A percentile compares a stretch with the other conserved stretches of the same genome.
phyloP scores from a whole-genome alignment of 2,329 filamentous ascomycete species.

The Alternaria viburni region DNA sequence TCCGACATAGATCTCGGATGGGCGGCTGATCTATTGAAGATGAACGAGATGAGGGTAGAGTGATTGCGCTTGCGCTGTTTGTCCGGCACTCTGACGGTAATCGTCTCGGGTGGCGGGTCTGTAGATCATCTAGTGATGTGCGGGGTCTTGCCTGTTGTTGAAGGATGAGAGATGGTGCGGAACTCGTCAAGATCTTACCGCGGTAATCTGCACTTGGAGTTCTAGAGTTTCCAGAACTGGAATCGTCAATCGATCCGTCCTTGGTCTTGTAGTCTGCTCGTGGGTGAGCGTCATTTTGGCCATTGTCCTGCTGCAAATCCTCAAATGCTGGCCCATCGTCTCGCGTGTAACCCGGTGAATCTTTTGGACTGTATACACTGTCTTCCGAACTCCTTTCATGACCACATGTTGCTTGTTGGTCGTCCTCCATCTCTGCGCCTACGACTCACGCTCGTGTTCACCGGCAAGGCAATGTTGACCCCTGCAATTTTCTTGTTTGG shows the following conservation, averaged over 20 bases:
- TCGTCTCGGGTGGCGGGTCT: not conserved
- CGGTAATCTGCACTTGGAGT: not conserved
- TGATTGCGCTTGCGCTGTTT: not conserved
- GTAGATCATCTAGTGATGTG: not conserved
- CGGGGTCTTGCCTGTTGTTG: not conserved
- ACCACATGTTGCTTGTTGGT: not conserved
- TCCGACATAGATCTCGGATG: not conserved
- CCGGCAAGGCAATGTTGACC: not conserved
- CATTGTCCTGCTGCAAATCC: not conserved
- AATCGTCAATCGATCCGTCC: not conserved
- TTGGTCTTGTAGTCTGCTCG: not conserved
- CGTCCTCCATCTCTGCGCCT: not conserved
- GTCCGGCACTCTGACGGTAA: not conserved
- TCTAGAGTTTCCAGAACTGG: not conserved
- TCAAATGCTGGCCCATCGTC: not conserved
- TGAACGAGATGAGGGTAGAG: not conserved
- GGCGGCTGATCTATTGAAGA: not conserved
- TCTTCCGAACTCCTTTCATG: not conserved
- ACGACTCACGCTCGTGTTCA: not conserved
- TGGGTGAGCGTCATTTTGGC: not conserved
- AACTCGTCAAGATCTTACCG: not conserved
- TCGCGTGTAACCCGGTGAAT: not conserved
- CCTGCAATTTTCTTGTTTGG: not conserved
- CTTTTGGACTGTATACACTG: not conserved
- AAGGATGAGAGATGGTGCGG: not conserved